These are phyloP conservation scores for Globisporangium paroecandrum DNA, from an alignment of 352 stramenopile genomes.

Conservation along the genomic window DNA sequence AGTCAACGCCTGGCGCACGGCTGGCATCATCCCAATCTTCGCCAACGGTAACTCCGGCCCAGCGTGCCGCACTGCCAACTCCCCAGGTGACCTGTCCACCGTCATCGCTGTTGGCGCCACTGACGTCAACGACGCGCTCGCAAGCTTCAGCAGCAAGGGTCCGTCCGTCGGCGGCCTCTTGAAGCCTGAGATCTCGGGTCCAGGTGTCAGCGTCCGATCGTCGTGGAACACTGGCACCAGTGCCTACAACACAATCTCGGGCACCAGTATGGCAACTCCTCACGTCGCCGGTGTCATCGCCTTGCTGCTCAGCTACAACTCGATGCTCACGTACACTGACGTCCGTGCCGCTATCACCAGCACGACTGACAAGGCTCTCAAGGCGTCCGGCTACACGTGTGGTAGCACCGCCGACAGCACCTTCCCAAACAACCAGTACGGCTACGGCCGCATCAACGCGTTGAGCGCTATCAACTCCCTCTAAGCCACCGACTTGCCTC, in stretches of 20 bases:
- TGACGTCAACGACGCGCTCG: slow-evolving; percentile 19
- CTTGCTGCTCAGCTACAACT: slow-evolving; percentile 12
- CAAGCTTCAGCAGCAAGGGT: slow-evolving; percentile 28
- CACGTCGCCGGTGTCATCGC: slow-evolving; percentile 22
- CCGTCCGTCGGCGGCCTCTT: slow-evolving; percentile 9
- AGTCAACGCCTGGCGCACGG: slow-evolving; percentile 22
- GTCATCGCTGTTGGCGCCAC: slow-evolving; percentile 32
- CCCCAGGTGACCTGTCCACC: slow-evolving; percentile 20
- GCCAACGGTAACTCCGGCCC: slow-evolving; percentile 28
- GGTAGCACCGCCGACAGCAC: slow-evolving; percentile 24
- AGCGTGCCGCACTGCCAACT: slow-evolving; percentile 19
- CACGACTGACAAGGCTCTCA: background rate
- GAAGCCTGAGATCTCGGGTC: slow-evolving; percentile 14
- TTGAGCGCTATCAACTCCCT: slow-evolving; percentile 16
- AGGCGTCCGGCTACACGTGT: slow-evolving; percentile 22
- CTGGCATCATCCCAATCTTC: slow-evolving; percentile 33
- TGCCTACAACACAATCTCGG: slow-evolving; percentile 12
- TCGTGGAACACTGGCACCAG: background rate
- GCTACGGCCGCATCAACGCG: slow-evolving; percentile 49
- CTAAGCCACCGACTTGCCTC: background rate
- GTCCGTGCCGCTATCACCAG: background rate
- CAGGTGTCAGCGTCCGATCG: background rate
- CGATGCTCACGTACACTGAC: no score
- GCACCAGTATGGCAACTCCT: slow-evolving; percentile 22
- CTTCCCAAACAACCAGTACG: slow-evolving; percentile 64